Conservation (phyloP, 257 asterid species). For the Thymus mandschuricus region DNA sequence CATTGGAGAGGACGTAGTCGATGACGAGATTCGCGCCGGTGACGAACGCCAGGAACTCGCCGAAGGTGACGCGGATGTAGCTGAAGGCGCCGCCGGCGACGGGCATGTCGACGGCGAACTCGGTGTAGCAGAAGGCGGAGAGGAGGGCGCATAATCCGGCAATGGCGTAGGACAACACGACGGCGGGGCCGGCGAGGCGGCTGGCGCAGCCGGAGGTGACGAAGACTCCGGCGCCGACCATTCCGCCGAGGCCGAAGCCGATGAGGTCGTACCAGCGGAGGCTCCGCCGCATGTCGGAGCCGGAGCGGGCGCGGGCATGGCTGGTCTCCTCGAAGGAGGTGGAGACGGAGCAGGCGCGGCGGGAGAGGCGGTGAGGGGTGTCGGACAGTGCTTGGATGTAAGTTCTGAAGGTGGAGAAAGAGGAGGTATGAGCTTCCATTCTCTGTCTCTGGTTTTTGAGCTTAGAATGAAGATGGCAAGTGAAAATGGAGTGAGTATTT, state of each 20-base stretch:
- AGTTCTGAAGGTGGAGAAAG: slow-evolving; percentile 66
- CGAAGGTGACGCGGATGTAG: slow-evolving; percentile 89
- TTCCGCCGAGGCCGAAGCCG: slow-evolving; percentile 87
- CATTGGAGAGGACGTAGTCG: slow-evolving; percentile 92
- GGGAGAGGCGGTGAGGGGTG: slow-evolving; percentile 69
- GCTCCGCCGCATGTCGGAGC: slow-evolving; percentile 61
- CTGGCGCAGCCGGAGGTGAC: slow-evolving; percentile 84
- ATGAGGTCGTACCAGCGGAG: slow-evolving; percentile 86
- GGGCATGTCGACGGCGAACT: slow-evolving; percentile 97
- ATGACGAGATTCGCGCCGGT: slow-evolving; percentile 84
- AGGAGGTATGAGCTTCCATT: slow-evolving; percentile 43
- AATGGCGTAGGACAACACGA: slow-evolving; percentile 86
- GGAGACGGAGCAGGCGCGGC: slow-evolving; percentile 73
- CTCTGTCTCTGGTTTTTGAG: background rate
- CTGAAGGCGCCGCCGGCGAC: slow-evolving; percentile 99
- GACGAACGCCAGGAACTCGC: slow-evolving; percentile 84
- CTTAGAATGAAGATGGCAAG: slow-evolving; percentile 28
- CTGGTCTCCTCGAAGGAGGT: slow-evolving; percentile 62
- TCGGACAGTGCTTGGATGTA: slow-evolving; percentile 81
- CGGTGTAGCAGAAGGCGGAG: slow-evolving; percentile 96
- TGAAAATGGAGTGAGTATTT: slow-evolving; percentile 6
- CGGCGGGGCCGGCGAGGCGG: slow-evolving; percentile 83
- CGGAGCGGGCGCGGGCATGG: slow-evolving; percentile 60
- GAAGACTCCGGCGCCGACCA: slow-evolving; percentile 98
- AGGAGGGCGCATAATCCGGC: slow-evolving; percentile 95